A percentile compares a stretch with the other conserved stretches of the same genome.
These are phyloP conservation scores for Russula vinacea DNA, from an alignment of 768 basidiomycete species.

Conservation along the genomic window DNA sequence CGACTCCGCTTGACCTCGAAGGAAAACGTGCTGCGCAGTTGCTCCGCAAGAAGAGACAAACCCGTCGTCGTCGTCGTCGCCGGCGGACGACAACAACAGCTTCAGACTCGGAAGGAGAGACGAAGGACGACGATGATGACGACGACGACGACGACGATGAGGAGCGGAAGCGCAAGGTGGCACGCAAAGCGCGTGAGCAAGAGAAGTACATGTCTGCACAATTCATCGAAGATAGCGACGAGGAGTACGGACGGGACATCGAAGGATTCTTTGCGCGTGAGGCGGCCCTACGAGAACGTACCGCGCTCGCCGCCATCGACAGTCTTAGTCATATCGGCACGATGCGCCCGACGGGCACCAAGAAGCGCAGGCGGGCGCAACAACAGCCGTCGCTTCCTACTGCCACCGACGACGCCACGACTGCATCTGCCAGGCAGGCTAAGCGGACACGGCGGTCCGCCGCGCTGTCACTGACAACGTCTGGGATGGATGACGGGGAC, in stretches of 20 bases:
- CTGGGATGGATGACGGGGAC: background rate
- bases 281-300: slow-evolving; percentile 54
- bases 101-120: slow-evolving; percentile 32
- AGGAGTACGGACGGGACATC: slow-evolving; percentile 68
- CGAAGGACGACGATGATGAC: background rate
- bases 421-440: slow-evolving; percentile 35
- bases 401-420: slow-evolving; percentile 31
- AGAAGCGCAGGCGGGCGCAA: slow-evolving; percentile 52
- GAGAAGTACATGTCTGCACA: slow-evolving; percentile 83
- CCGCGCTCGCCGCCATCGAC: slow-evolving; percentile 40
- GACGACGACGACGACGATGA: background rate
- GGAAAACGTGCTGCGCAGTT: slow-evolving; percentile 74
- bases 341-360: slow-evolving; percentile 50
- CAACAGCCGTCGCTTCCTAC: slow-evolving; percentile 43
- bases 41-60: slow-evolving; percentile 54
- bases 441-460: slow-evolving; percentile 30
- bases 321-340: slow-evolving; percentile 46
- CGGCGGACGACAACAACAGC: slow-evolving; percentile 50
- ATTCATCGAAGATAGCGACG: slow-evolving; percentile 90
- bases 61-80: slow-evolving; percentile 50
- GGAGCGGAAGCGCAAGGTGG: slow-evolving; percentile 31
- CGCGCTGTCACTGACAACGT: background rate
- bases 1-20: slow-evolving; percentile 73
- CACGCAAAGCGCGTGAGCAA: slow-evolving; percentile 51
- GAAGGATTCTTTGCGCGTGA: slow-evolving; percentile 81